Evolutionary conservation across 2,329 filamentous ascomycete genomes (phyloP), one percentile per base, ranked within the genome.

Genomic region (Beauveria bassiana): DNA sequence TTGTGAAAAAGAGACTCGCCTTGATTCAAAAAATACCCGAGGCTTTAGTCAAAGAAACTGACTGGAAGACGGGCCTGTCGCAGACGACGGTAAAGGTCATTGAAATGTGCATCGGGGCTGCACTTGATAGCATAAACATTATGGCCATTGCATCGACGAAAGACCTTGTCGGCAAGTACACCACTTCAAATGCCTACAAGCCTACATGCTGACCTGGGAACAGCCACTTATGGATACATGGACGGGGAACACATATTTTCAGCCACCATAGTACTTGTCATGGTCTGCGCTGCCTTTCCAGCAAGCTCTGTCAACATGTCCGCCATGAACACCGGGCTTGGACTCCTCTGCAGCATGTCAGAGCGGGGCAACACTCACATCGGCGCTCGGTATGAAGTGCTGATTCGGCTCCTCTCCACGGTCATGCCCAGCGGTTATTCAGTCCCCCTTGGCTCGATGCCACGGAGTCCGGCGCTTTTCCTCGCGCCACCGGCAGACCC

Each of bases 161-260:
- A 62, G 76, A 82, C 61, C 73, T 83, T 10, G 75, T 83, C 12
- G 79, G 78, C 79, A 71, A 64, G 74, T 65, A 40, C 43, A 24
- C 8, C 12, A n/a, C 9, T 9, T 26, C 2, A 26, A 45, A 34
- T 34, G 18, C 34, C 16, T 5, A 3, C 3, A 45, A 22, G 34
- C 8, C 5, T 9, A 3, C 1, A 43, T 10, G 8, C 57, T 59
- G 18, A 59, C 31, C 28, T 31, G 20, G 28, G 10, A 5, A 49
- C 59, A 76, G 79, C 81, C 22, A 84, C 81, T 0, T 84, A 81
- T 65, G 81, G 81, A 26, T 84, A 82, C 67, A 81, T 84, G 73
- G 81, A 84, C 62, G 78, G 79, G 18, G 81, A 84, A 63, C 81
- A 84, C 65, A 75, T 78, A 26, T 83, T 84, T 65, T 81, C 79